Conservation (phyloP, 805 yeast species). For the Yamadazyma tumulicola region DNA sequence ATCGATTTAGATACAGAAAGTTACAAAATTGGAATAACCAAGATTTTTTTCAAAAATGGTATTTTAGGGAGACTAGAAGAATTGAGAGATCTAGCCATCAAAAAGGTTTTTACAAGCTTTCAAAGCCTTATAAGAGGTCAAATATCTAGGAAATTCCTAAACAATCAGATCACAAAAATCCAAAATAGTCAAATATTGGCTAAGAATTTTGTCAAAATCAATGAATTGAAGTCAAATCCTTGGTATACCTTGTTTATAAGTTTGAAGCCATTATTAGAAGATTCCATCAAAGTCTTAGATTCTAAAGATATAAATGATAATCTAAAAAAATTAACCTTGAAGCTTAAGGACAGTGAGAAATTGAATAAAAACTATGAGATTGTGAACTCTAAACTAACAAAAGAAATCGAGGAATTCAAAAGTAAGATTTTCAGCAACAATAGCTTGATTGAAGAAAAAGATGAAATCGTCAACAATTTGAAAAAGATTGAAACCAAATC, state of each 20-base stretch:
- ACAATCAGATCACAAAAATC: constrained; percentile 49
- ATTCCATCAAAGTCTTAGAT: constrained; percentile 57
- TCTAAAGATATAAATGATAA: constrained; percentile 56
- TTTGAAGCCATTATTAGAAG: constrained; percentile 72
- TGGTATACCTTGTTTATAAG: constrained; percentile 77
- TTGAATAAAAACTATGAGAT: constrained; percentile 24
- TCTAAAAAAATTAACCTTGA: constrained; percentile 46
- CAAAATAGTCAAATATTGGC: constrained; percentile 71
- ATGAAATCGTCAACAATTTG: constrained; percentile 40
- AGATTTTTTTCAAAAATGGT: constrained; percentile 73
- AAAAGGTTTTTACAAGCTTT: constrained; percentile 51
- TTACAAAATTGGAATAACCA: constrained; percentile 67
- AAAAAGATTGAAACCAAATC: constrained; percentile 37
- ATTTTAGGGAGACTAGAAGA: constrained; percentile 76
- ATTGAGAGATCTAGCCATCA: constrained; percentile 63
- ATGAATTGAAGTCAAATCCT: constrained; percentile 45
- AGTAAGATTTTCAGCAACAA: constrained; percentile 27
- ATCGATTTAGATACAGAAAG: constrained; percentile 56
- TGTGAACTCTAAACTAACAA: constrained; percentile 39
- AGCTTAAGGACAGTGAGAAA: constrained; percentile 35
- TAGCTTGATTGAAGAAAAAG: constrained; percentile 42
- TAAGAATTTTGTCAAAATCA: constrained; percentile 53
- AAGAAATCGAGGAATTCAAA: constrained; percentile 30
- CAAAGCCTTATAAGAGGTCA: constrained; percentile 68
- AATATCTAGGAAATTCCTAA: constrained; percentile 48